Evolutionary conservation across 768 basidiomycete species (phyloP), one percentile per base, ranked within the genome.

Genomic region (Exidia glandulosa): DNA sequence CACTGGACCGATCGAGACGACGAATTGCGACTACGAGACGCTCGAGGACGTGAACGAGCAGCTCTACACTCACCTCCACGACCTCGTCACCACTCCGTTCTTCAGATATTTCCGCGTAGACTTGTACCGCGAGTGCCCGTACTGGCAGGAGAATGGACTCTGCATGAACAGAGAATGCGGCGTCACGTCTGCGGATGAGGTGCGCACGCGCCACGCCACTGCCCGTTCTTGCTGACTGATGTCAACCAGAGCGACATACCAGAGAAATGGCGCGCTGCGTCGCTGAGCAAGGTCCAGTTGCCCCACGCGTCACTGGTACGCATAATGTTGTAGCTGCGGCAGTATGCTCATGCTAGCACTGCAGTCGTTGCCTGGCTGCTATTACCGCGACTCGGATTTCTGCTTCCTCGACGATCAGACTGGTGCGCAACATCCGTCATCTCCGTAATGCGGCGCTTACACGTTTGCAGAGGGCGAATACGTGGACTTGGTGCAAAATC

Each of bases 61-160:
- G 29, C 76, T 99, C 5, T 93, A 81, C 66, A 70, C 73, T 36
- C 81, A 85, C 56, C 77, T 99, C 2, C 86, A 88, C 59, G 80
- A 87, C 25, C 80, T 99, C 25, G 94, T 98, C n/a, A 74, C 79
- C 57, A 85, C 83, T 14, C 92, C 94, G 0, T 99, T 97, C 77
- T 99, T 98, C 74, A 85, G 87, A 64, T 96, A 92, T 72, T 96
- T 96, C 70, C 90, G 94, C 70, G 92, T 87, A 45, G 94, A 99
- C 69, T 74, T 99, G 3, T 94, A 89, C 70, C 82, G 93, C 32
- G 94, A 99, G 69, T 99, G 96, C 74, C 95, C 96, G 23, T 98
- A 94, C 73, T 99, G 96, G 96, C 80, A 88, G 61, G 94, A 96
- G 65, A 83, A 94, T 68, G 92, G 90, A 2, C 87, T 87, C 59